These are phyloP conservation scores for Asclepias syriaca DNA, from an alignment of 257 asterid species.

Conservation along the genomic window DNA sequence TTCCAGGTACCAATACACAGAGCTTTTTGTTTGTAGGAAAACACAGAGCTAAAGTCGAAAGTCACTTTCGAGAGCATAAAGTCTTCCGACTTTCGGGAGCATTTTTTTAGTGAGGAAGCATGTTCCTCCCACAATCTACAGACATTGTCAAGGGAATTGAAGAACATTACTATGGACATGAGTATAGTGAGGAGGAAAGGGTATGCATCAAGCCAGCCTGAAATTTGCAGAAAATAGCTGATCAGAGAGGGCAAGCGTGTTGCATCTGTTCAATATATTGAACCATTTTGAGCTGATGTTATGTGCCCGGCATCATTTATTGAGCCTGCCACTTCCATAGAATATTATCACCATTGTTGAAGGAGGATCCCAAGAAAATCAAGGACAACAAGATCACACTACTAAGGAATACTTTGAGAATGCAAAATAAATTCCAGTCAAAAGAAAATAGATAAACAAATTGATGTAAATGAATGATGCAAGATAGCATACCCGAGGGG, in stretches of 20 bases:
- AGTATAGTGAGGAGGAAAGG: constrained; percentile 32
- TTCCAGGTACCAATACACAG: too few relatives aligned
- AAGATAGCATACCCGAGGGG: neutral
- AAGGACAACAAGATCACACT: neutral
- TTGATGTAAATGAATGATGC: neutral
- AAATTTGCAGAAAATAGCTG: constrained; percentile 57
- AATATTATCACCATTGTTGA: neutral
- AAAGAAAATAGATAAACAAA: neutral
- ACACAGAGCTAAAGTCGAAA: too few relatives aligned
- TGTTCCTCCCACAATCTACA: constrained; percentile 32
- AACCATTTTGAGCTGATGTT: neutral
- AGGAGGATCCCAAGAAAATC: neutral
- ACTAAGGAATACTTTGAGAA: too few relatives aligned
- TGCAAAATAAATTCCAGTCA: neutral
- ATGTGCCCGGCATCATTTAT: neutral
- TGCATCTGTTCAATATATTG: constrained; percentile 11
- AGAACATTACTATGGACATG: constrained; percentile 31
- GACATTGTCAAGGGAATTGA: constrained; percentile 22
- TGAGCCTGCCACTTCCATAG: neutral
- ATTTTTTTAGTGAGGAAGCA: constrained; percentile 33
- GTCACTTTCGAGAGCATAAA: too few relatives aligned
- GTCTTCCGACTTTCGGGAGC: too few relatives aligned
- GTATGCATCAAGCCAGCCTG: too few relatives aligned
- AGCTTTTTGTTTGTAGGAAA: too few relatives aligned
- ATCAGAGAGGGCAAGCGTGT: constrained; percentile 55